Base-by-base conservation (phyloP, 352 stramenopile species). In the Thalassiosira gravida region DNA sequence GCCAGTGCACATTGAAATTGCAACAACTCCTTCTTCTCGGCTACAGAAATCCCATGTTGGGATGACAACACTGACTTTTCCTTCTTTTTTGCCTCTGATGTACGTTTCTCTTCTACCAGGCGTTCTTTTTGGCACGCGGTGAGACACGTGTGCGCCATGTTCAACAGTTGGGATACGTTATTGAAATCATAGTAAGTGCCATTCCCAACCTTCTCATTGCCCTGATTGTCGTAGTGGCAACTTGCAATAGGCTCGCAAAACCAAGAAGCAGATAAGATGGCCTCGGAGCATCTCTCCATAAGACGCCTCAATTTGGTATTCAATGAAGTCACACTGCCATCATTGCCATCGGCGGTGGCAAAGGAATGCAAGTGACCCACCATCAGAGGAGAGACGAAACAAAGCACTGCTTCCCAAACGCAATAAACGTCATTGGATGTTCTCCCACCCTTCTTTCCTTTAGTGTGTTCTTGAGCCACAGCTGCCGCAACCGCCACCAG, bases 331-430 rank as follows among this genome's bases (percentile, higher is more conserved):
- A n/a, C 24, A 7, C 5, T n/a, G 30, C 27, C n/a, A 37, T 29
- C 32, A n/a, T 14, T 9, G 32, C 14, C 30, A 64, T 35, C 35
- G 37, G 9, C n/a, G 9, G 20, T 24, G 25, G 64, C 42, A 42
- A 68, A n/a, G 14, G 1, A 5, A 42, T 47, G 20, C 9, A 83
- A 65, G 35, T 69, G 49, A 65, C 46, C 25, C 18, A 37, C 35
- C 22, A 84, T 44, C 24, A 84, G 64, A 9, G 76, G 69, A 29
- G 63, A 77, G 35, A 80, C 52, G 49, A 84, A 84, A 14, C 49
- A 70, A 29, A 84, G 0, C 11, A 76, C 42, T 30, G 47, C 35
- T 32, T 35, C 1, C 76, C 76, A 84, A 44, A 56, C 30, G 20
- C 55, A 9, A 5, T 29, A 44, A 7, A 42, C 24, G 29, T 62